These are phyloP conservation scores for Pilasporangium apinafurcum DNA, from an alignment of 352 stramenopile genomes.

Conservation along the genomic window DNA sequence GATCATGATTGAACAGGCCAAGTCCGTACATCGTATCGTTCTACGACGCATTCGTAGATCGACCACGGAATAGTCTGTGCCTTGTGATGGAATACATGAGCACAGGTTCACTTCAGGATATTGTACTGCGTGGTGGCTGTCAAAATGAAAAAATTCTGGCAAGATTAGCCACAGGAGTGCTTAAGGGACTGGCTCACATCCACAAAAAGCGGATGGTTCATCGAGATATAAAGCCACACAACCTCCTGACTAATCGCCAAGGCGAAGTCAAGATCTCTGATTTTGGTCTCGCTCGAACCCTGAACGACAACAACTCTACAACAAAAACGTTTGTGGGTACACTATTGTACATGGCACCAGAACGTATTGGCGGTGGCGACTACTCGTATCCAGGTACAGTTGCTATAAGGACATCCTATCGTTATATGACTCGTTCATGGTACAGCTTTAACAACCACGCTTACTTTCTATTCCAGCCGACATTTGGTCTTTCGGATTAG, in stretches of 20 bases:
- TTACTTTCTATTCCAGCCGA: slow-evolving; percentile 32
- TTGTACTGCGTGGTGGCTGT: slow-evolving; percentile 76
- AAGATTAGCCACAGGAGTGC: slow-evolving; percentile 60
- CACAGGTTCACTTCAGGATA: slow-evolving; percentile 87
- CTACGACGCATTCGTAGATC: slow-evolving; percentile 90
- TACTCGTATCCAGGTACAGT: slow-evolving; percentile 81
- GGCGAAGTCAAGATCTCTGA: slow-evolving; percentile 88
- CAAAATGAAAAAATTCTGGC: slow-evolving; percentile 79
- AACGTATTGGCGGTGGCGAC: slow-evolving; percentile 88
- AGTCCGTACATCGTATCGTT: slow-evolving; percentile 90
- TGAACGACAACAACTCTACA: slow-evolving; percentile 65
- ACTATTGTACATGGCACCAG: slow-evolving; percentile 92
- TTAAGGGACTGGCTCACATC: slow-evolving; percentile 81
- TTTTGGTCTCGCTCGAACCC: slow-evolving; percentile 75
- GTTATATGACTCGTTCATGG: background rate
- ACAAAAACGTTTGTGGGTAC: slow-evolving; percentile 93
- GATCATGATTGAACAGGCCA: slow-evolving; percentile 18
- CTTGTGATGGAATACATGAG: slow-evolving; percentile 94
- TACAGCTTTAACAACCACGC: background rate
- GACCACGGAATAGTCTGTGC: slow-evolving; percentile 82
- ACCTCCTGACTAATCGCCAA: slow-evolving; percentile 82
- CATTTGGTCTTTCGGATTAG: slow-evolving; percentile 81
- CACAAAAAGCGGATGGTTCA: slow-evolving; percentile 88
- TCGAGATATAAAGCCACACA: slow-evolving; percentile 90
- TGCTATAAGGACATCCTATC: background rate